Evolutionary conservation across 495 filamentous ascomycete genomes (phyloP), one percentile per base, ranked within the genome.

Genomic region (Sporormia fimetaria): DNA sequence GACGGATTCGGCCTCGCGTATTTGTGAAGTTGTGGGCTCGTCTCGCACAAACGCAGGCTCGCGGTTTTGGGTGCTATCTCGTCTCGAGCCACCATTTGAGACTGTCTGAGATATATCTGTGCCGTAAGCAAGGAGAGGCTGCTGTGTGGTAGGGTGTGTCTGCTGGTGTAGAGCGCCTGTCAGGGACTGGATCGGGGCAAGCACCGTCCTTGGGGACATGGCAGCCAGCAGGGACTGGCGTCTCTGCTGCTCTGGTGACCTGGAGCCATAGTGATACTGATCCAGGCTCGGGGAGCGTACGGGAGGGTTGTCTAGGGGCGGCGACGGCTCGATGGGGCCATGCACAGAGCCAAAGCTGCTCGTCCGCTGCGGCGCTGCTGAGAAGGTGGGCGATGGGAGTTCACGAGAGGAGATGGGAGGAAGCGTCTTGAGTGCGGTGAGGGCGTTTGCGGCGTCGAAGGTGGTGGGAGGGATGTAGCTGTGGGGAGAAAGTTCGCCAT

Each of bases 211-310:
- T 21, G 51, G 42, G 25, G 42, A 57, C 8, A 38, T 37, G 21
- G 42, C 26, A 6, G 31, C 28, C 20, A 40, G 41, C 31, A 51
- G 33, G 21, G 40, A 63, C 41, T 38, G 57, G 27, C 56, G 39
- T 12, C 61, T 30, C 47, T 54, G 56, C 40, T 55, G 48, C 36
- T 63, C 59, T 6, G 59, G 58, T 11, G 59, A 61, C 23, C 49
- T 53, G 17, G 59, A 63, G 16, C 58, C 47, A 27, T 60, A 47
- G 31, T 59, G 56, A 33, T 63, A 64, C 33, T 57, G 56, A 14
- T 64, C 59, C 14, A 64, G 54, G 4, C 56, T 61, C 9, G 61
- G 59, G 2, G 59, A 62, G 37, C 49, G 47, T 22, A 44, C 15
- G 18, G 44, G 47, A 31, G 42, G 21, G 25, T 50, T 30, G 1